Percentiles rank a stretch among this genome's conserved stretches.
Evolutionary conservation across 352 stramenopile genomes (phyloP).

Genomic region (Phytopythium aichiense): DNA sequence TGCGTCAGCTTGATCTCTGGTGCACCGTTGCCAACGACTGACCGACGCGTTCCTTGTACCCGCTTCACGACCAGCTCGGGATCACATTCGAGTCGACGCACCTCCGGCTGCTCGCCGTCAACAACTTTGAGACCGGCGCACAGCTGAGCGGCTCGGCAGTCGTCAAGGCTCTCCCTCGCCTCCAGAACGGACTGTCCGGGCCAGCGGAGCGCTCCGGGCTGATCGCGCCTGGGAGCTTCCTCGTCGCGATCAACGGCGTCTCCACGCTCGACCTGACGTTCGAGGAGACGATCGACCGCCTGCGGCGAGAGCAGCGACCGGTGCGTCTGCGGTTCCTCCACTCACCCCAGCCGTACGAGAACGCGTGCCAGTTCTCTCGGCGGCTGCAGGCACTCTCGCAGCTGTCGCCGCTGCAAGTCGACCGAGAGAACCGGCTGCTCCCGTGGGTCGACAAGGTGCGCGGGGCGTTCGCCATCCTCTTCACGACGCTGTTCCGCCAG

Average conservation of each 20-base stretch:
- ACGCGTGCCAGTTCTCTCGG: conserved; percentile 54
- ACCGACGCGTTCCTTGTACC: background rate
- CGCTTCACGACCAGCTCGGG: conserved; percentile 36
- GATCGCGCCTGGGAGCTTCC: conserved; percentile 50
- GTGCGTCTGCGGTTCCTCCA: conserved; percentile 64
- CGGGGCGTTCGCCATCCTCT: conserved; percentile 55
- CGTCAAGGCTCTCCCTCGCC: conserved; percentile 60
- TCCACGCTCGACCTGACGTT: conserved; percentile 62
- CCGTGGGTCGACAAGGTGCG: conserved; percentile 62
- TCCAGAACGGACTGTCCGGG: conserved; percentile 51
- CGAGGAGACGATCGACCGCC: conserved; percentile 54
- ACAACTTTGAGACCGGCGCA: conserved; percentile 35
- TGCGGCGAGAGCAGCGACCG: conserved; percentile 42
- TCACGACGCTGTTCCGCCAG: conserved; percentile 60
- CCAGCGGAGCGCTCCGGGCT: conserved; percentile 54
- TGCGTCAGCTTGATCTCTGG: background rate
- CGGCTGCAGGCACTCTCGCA: conserved; percentile 47
- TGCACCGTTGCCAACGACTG: no score
- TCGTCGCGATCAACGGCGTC: conserved; percentile 68
- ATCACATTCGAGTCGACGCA: conserved; percentile 80
- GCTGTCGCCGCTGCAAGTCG: conserved; percentile 43
- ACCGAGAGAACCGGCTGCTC: conserved; percentile 35
- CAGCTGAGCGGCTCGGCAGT: conserved; percentile 50
- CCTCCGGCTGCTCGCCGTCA: conserved; percentile 52
- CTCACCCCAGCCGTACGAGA: conserved; percentile 40